phyloP scores from a whole-genome alignment of 2,329 filamentous ascomycete genomes.

The Leptographium galeiforme region DNA sequence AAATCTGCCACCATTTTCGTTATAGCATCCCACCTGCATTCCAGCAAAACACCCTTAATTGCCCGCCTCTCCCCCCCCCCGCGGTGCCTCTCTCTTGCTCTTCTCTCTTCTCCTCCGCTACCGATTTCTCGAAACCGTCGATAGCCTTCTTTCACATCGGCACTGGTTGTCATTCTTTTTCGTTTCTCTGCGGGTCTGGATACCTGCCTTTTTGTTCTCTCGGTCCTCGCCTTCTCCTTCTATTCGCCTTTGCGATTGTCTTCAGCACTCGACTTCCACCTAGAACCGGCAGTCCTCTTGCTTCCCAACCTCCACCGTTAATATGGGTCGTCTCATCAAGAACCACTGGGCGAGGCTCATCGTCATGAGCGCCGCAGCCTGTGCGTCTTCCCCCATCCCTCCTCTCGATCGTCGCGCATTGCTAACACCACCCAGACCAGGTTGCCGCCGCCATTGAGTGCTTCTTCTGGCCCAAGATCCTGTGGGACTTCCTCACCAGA shows the following conservation, averaged over 20 bases:
- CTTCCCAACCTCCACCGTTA: slow-evolving; percentile 13
- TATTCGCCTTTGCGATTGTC: slow-evolving; percentile 8
- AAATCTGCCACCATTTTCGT: slow-evolving; percentile 10
- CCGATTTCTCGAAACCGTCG: slow-evolving; percentile 37
- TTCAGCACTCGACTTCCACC: not conserved
- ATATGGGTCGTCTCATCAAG: slow-evolving; percentile 97
- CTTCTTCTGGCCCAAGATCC: slow-evolving; percentile 98
- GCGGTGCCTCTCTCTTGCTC: slow-evolving; percentile 11
- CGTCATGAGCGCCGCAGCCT: slow-evolving; percentile 68
- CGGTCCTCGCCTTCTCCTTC: slow-evolving; percentile 5
- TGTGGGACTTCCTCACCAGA: slow-evolving; percentile 92
- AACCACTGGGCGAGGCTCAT: slow-evolving; percentile 98
- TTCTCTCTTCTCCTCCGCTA: slow-evolving; percentile 22
- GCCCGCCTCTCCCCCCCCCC: slow-evolving; percentile 6
- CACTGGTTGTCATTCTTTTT: slow-evolving; percentile 21
- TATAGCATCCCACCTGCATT: slow-evolving; percentile 11
- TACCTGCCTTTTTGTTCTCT: slow-evolving; percentile 23
- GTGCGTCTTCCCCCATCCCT: slow-evolving; percentile 31
- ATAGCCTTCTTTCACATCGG: slow-evolving; percentile 39
- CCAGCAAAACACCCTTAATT: not conserved
- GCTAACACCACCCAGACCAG: slow-evolving; percentile 54
- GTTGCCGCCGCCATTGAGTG: slow-evolving; percentile 67
- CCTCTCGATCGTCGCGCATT: not conserved
- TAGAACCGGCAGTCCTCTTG: not conserved
- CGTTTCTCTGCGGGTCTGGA: slow-evolving; percentile 30